A percentile compares a stretch with the other conserved stretches of the same genome.
Conservation (phyloP, 139 green algal species). For the Chlorella sp. region DNA sequence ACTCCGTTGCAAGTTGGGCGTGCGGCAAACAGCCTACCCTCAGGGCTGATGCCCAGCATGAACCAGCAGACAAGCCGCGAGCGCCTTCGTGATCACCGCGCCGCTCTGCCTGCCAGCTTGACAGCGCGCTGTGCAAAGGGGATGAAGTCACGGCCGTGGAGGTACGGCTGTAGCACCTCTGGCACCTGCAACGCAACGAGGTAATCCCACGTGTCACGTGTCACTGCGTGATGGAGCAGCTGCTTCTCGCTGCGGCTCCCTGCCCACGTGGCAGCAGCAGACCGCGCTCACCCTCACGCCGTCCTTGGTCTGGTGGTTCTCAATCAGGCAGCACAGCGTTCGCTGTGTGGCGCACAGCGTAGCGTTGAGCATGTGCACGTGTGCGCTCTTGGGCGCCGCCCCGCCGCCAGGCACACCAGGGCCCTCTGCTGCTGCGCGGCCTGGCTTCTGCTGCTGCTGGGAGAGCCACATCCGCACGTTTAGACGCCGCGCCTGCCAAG, state of each 20-base stretch:
- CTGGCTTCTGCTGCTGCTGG: not conserved
- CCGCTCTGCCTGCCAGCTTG: too few relatives aligned
- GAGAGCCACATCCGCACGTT: not conserved
- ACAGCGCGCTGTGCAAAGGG: slow-evolving; percentile 67
- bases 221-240: too few relatives aligned
- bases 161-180: slow-evolving; percentile 73
- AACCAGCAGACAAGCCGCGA: too few relatives aligned
- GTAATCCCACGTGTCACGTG: too few relatives aligned
- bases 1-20: too few relatives aligned
- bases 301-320: slow-evolving; percentile 92
- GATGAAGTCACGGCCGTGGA: slow-evolving; percentile 91
- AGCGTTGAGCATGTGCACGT: slow-evolving; percentile 93
- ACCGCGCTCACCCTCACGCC: slow-evolving; percentile 24
- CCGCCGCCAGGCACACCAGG: too few relatives aligned
- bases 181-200: slow-evolving; percentile 11
- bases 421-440: not conserved
- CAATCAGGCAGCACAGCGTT: slow-evolving; percentile 95
- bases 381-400: not conserved
- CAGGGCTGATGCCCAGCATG: too few relatives aligned
- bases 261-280: not conserved
- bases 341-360: slow-evolving; percentile 95
- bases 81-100: too few relatives aligned
- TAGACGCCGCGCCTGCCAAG: too few relatives aligned
- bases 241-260: not conserved
- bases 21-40: too few relatives aligned